Evolutionary conservation across 2,329 filamentous ascomycete genomes (phyloP), one percentile per base, ranked within the genome.

Genomic region (Chrysoporthe puriensis): DNA sequence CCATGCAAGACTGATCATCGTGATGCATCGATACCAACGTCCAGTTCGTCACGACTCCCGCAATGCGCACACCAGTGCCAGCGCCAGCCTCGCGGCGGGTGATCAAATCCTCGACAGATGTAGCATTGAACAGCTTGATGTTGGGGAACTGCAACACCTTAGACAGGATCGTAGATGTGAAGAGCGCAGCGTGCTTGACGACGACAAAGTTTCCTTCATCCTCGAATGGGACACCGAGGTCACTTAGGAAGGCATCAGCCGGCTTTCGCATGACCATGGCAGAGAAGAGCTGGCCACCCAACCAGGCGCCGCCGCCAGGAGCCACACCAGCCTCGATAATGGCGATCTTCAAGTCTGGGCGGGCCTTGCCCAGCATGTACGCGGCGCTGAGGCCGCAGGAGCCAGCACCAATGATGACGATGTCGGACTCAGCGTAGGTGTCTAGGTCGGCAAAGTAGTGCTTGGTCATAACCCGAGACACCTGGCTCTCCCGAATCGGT

Each of bases 241-340:
- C 93, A 54, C 86, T 84, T 68, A 97, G 83, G 83, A 97, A 97
- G 66, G 86, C 87, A 76, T 97, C 91, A 64, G 94, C 94, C 14
- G 94, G 93, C 84, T 96, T 96, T 75, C 94, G 91, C 90, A 97
- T 94, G 61, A 97, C 87, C 94, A 97, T 97, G 76, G 94, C 94
- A 70, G 89, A 92, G 88, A 97, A 97, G 67, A 97, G 91, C 83
- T 97, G 94, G 21, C 94, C 94, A 67, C 94, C 94, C 58, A 97
- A 88, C 94, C 94, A 97, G 70, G 93, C 94, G 74, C 94, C 94
- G 71, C 94, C 94, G 69, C 92, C 92, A 63, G 94, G 94, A 63
- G 92, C 90, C 58, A 97, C 94, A 60, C 90, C 91, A 54, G 94
- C 92, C 82, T 97, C 94, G 73, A 97, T 86, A 76, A 97, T 91